These are phyloP conservation scores for Naganishia vaughanmartiniae DNA, from an alignment of 768 basidiomycete genomes.

Conservation along the genomic window DNA sequence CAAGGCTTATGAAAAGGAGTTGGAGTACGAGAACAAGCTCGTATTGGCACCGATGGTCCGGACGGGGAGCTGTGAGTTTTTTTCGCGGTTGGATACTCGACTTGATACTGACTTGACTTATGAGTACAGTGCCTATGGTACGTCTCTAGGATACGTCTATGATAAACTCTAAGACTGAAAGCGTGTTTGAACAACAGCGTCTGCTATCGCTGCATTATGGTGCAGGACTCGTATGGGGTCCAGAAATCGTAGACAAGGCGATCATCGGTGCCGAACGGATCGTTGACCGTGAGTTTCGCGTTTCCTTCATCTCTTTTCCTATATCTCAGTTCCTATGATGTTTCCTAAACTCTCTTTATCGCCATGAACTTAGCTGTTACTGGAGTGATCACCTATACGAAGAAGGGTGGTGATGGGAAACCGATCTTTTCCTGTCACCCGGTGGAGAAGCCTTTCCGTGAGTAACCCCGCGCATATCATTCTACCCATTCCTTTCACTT, in stretches of 20 bases:
- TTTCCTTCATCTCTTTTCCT: neutral
- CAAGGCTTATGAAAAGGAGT: constrained; percentile 40
- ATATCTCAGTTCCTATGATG: neutral
- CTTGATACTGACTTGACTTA: neutral
- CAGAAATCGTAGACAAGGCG: constrained; percentile 94
- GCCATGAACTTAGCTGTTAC: constrained; percentile 64
- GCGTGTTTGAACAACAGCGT: constrained; percentile 50
- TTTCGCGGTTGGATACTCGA: neutral
- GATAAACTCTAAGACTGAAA: neutral
- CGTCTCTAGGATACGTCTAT: neutral
- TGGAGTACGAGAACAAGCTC: constrained; percentile 78
- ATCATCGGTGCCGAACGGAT: constrained; percentile 77
- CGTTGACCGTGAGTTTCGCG: constrained; percentile 71
- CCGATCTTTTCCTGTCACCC: constrained; percentile 91
- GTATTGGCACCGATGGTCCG: constrained; percentile 99
- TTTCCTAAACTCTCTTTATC: neutral
- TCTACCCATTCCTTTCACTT: neutral
- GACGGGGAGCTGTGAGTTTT: constrained; percentile 64
- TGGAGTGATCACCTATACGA: constrained; percentile 82
- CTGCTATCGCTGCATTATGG: constrained; percentile 86
- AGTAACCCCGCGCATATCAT: constrained; percentile 19
- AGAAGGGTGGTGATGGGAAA: constrained; percentile 61
- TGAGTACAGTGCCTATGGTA: constrained; percentile 67
- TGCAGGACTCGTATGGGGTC: constrained; percentile 91
- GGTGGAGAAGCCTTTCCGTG: constrained; percentile 78